Evolutionary conservation across 2,329 filamentous ascomycete species (phyloP).

Genomic region (Sarocladium brachiariae): DNA sequence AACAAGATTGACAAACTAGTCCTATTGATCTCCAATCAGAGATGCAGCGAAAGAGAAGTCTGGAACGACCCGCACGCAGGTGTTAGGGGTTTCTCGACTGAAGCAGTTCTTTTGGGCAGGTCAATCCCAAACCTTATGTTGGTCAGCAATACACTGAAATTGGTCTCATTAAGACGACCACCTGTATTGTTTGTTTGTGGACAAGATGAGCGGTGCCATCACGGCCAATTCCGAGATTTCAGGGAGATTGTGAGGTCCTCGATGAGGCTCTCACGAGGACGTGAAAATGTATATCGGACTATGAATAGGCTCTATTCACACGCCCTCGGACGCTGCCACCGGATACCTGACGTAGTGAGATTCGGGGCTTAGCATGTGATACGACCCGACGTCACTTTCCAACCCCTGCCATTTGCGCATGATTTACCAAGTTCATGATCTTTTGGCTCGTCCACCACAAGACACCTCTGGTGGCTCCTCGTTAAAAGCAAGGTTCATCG

Average conservation of each 20-base stretch:
- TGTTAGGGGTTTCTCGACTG: neutral
- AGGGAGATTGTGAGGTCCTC: neutral
- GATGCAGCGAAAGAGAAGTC: neutral
- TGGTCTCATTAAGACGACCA: neutral
- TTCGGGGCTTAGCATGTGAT: too few species aligned
- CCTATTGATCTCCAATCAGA: neutral
- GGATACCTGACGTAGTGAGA: too few species aligned
- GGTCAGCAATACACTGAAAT: neutral
- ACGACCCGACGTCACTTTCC: too few species aligned
- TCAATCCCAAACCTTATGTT: neutral
- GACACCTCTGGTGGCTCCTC: too few species aligned
- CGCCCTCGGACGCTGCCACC: too few species aligned
- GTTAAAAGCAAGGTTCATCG: too few species aligned
- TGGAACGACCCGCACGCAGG: neutral
- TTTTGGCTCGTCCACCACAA: too few species aligned
- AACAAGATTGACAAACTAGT: neutral
- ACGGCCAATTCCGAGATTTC: neutral
- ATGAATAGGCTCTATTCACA: too few species aligned
- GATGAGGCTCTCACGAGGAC: too few species aligned
- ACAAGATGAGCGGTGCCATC: neutral
- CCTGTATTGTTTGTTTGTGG: neutral
- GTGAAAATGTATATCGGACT: too few species aligned
- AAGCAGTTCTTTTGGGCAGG: neutral
- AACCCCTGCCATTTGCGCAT: too few species aligned
- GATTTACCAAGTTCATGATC: too few species aligned